Percentiles rank a stretch among this genome's conserved stretches.
phyloP scores from a whole-genome alignment of 2,329 filamentous ascomycete genomes.

The Ceratocystis harringtonii region DNA sequence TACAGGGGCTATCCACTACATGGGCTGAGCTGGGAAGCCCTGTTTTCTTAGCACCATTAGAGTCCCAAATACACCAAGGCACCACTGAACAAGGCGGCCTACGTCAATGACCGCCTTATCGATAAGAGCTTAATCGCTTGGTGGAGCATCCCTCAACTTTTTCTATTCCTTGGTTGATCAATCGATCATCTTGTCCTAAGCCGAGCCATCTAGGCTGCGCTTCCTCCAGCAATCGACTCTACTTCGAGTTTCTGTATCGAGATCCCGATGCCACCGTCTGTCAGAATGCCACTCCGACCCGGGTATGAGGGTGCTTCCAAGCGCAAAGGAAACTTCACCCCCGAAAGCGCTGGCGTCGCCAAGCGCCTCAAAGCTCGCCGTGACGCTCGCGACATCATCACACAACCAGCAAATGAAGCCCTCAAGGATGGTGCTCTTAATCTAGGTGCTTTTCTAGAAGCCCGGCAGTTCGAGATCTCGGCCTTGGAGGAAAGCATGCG shows the following conservation, averaged over 20 bases:
- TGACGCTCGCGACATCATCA: conserved; percentile 35
- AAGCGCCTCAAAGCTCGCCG: conserved; percentile 33
- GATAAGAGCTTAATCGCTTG: conserved; percentile 8
- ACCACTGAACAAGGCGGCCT: neutral
- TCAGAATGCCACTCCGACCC: conserved; percentile 15
- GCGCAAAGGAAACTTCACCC: conserved; percentile 5
- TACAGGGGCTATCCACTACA: neutral
- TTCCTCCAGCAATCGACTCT: neutral
- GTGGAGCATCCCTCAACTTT: conserved; percentile 8
- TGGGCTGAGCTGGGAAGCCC: too few species aligned
- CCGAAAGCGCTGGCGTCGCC: conserved; percentile 9
- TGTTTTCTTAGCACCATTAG: neutral
- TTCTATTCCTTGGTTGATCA: neutral
- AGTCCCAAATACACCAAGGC: neutral
- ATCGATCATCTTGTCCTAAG: neutral
- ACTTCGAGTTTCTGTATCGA: neutral
- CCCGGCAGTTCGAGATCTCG: conserved; percentile 78
- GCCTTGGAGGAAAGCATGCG: conserved; percentile 72
- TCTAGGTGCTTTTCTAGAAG: conserved; percentile 66
- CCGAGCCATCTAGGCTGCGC: neutral
- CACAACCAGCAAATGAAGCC: conserved; percentile 36
- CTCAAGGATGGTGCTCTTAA: conserved; percentile 65
- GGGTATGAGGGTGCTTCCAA: conserved; percentile 8
- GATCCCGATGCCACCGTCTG: neutral
- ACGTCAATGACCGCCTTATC: conserved; percentile 6